A percentile compares a stretch with the other conserved stretches of the same genome.
phyloP scores from a whole-genome alignment of 1,284 basidiomycete species.

The Retiboletus flavoniger region DNA sequence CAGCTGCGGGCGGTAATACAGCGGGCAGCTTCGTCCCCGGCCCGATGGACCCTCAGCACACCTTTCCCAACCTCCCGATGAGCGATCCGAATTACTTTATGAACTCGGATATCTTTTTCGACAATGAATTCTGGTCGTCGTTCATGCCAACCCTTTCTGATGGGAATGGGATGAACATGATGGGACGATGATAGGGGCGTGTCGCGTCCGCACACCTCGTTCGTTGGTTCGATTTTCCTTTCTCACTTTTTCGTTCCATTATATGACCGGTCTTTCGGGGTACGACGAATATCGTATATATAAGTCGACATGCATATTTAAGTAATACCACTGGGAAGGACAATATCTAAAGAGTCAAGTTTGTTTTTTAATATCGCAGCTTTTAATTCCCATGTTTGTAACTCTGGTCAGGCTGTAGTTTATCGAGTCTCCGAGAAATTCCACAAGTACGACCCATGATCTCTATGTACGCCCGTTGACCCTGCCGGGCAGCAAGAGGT shows the following conservation, averaged over 20 bases:
- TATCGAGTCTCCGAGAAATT: background rate
- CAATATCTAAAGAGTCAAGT: constrained; percentile 3
- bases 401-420: background rate
- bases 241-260: background rate
- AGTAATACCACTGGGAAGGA: background rate
- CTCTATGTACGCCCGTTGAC: background rate
- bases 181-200: constrained; percentile 1
- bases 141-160: constrained; percentile 35
- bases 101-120: constrained; percentile 37
- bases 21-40: background rate
- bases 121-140: constrained; percentile 39
- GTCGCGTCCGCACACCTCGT: background rate
- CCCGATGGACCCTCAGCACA: constrained; percentile 18
- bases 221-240: background rate
- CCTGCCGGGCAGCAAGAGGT: background rate
- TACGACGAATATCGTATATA: constrained; percentile 8
- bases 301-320: constrained; percentile 9
- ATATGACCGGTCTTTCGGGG: background rate
- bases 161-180: constrained; percentile 14
- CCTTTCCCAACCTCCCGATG: constrained; percentile 26
- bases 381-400: background rate
- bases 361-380: constrained; percentile 6
- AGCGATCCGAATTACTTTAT: constrained; percentile 32
- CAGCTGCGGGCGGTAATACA: constrained; percentile 1
- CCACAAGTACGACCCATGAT: background rate